These are phyloP conservation scores for Oldenlandia corymbosa DNA, from an alignment of 257 asterid species.

Conservation along the genomic window DNA sequence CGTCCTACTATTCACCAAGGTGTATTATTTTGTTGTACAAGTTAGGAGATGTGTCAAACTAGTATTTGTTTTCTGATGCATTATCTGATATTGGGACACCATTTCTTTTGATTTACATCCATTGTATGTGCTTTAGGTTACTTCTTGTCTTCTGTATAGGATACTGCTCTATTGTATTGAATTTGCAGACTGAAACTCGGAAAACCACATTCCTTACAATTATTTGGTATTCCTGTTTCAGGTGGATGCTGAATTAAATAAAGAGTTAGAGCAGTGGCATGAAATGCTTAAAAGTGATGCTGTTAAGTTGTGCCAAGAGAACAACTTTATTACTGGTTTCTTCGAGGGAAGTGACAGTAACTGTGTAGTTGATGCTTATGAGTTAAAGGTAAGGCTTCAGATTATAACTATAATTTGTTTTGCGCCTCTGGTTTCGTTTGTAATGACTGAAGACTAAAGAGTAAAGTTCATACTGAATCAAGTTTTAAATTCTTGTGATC, in stretches of 20 bases:
- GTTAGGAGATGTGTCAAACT: neutral
- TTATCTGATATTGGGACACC: neutral
- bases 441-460: too few species aligned
- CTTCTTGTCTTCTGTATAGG: too few species aligned
- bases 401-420: neutral
- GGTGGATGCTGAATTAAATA: constrained; percentile 79
- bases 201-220: constrained; percentile 1
- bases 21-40: neutral
- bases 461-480: neutral
- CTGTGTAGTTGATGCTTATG: constrained; percentile 88
- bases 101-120: neutral
- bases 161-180: too few species aligned
- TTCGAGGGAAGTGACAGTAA: constrained; percentile 90
- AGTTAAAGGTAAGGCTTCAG: constrained; percentile 61
- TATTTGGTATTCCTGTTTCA: constrained; percentile 33
- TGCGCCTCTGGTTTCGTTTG: too few species aligned
- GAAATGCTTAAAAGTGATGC: constrained; percentile 83
- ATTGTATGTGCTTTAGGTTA: neutral
- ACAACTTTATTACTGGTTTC: constrained; percentile 81
- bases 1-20: neutral
- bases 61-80: neutral
- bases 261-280: constrained; percentile 93
- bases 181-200: too few species aligned
- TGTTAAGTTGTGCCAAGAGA: constrained; percentile 80
- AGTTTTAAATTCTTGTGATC: neutral